Evolutionary conservation across 2,329 filamentous ascomycete species (phyloP).

Genomic region (Lachnellula arida): DNA sequence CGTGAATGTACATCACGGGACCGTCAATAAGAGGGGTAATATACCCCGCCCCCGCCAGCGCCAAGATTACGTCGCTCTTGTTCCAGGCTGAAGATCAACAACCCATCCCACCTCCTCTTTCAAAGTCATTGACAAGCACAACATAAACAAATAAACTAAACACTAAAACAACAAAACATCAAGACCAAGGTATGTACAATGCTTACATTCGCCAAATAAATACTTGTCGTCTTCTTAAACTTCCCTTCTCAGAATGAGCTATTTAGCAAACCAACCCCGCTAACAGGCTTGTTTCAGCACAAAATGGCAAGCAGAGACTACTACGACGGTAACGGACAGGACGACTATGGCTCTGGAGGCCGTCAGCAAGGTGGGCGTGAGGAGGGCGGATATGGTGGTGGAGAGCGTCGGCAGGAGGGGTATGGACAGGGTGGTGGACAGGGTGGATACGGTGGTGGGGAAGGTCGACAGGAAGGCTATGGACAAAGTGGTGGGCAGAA

Average conservation of each 20-base stretch:
- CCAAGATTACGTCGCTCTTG: background rate
- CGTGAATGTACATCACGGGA: no score
- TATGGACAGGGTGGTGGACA: no score
- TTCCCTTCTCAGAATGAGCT: no score
- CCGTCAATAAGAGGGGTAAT: background rate
- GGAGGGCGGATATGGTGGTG: slow-evolving; percentile 8
- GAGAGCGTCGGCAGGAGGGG: background rate
- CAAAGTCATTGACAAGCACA: background rate
- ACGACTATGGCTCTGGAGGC: slow-evolving; percentile 7
- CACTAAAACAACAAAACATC: background rate
- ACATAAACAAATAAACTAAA: background rate
- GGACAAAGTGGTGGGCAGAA: no score
- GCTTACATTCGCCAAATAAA: background rate
- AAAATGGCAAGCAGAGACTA: slow-evolving; percentile 14
- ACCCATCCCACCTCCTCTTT: background rate
- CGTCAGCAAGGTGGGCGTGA: slow-evolving; percentile 2
- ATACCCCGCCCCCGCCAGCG: background rate
- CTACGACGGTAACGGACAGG: slow-evolving; percentile 12
- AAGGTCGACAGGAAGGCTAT: no score
- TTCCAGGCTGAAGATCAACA: background rate
- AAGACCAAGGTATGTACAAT: background rate
- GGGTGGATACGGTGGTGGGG: no score
- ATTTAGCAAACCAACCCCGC: background rate
- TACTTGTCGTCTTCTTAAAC: background rate
- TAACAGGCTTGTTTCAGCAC: slow-evolving; percentile 3